Conservation (phyloP, 176 grass and related monocot genomes). For the Rhipidocladum racemiflorum region DNA sequence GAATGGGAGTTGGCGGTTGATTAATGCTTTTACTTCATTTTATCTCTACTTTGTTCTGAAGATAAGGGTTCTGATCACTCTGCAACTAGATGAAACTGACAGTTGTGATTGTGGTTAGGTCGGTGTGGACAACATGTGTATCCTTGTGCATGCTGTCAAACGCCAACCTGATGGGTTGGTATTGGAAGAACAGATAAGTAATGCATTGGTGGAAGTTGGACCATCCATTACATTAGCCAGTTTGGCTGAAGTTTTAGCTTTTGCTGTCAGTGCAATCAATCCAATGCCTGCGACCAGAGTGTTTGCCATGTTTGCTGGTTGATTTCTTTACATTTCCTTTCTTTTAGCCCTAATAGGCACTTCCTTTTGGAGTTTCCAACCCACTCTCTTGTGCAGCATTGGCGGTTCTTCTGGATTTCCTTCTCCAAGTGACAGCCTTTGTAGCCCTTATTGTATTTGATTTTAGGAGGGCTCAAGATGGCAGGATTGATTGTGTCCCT, state of each 20-base stretch:
- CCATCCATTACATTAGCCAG: slow-evolving; percentile 96
- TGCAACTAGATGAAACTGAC: slow-evolving; percentile 30
- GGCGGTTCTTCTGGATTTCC: slow-evolving; percentile 92
- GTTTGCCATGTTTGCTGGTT: slow-evolving; percentile 99
- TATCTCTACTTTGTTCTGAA: slow-evolving; percentile 22
- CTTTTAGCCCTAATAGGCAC: slow-evolving; percentile 17
- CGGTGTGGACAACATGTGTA: slow-evolving; percentile 99
- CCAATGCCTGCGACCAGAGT: slow-evolving; percentile 92
- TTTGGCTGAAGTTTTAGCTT: slow-evolving; percentile 87
- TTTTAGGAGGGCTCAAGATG: slow-evolving; percentile 73
- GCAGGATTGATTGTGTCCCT: slow-evolving; percentile 85
- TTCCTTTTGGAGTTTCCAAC: slow-evolving; percentile 33
- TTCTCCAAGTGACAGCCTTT: slow-evolving; percentile 94
- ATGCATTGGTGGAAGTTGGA: slow-evolving; percentile 88
- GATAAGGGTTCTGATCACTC: slow-evolving; percentile 10
- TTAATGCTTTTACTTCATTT: slow-evolving; percentile 20
- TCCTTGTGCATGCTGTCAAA: slow-evolving; percentile 94
- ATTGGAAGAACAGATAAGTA: slow-evolving; percentile 75
- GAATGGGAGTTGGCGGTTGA: slow-evolving; percentile 12
- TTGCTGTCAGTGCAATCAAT: slow-evolving; percentile 86
- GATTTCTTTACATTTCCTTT: slow-evolving; percentile 36
- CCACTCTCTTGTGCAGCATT: slow-evolving; percentile 68
- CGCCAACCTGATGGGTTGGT: slow-evolving; percentile 55
- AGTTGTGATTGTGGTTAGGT: slow-evolving; percentile 51
- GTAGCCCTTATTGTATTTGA: slow-evolving; percentile 90